Evolutionary conservation across 352 stramenopile species (phyloP).

Genomic region (Pythium grandisporangium): DNA sequence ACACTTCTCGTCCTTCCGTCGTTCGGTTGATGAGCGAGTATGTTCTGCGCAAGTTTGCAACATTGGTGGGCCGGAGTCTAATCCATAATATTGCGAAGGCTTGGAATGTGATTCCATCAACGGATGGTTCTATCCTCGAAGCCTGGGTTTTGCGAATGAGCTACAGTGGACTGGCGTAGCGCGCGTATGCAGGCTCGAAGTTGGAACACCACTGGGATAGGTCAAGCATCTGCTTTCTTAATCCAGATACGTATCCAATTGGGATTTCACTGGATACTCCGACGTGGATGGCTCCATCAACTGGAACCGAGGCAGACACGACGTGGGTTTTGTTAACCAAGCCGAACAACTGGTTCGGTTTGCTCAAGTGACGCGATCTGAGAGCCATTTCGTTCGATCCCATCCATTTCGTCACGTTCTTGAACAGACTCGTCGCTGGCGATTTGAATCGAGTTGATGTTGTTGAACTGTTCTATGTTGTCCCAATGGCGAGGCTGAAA

Average conservation of each 20-base stretch:
- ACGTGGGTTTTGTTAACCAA: slow-evolving; percentile 12
- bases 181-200: slow-evolving; percentile 3
- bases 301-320: slow-evolving; percentile 11
- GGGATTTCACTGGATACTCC: slow-evolving; percentile 4
- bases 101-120: slow-evolving; percentile 9
- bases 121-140: slow-evolving; percentile 10
- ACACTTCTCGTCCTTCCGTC: not conserved
- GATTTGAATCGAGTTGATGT: slow-evolving; percentile 6
- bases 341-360: slow-evolving; percentile 7
- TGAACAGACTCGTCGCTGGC: slow-evolving; percentile 11
- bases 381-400: slow-evolving; percentile 4
- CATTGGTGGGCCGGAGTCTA: not conserved
- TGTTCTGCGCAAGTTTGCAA: slow-evolving; percentile 6
- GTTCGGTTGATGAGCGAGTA: slow-evolving; percentile 8
- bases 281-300: slow-evolving; percentile 9
- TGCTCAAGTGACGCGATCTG: slow-evolving; percentile 8
- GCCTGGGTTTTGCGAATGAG: slow-evolving; percentile 10
- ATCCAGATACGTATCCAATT: slow-evolving; percentile 9
- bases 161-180: slow-evolving; percentile 4
- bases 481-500: slow-evolving; percentile 3
- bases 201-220: slow-evolving; percentile 3
- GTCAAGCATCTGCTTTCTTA: slow-evolving; percentile 5
- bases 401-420: slow-evolving; percentile 3
- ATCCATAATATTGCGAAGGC: slow-evolving; percentile 1
- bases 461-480: slow-evolving; percentile 10